Conservation (phyloP, 2,329 filamentous ascomycete species). For the Trichoderma sp. region DNA sequence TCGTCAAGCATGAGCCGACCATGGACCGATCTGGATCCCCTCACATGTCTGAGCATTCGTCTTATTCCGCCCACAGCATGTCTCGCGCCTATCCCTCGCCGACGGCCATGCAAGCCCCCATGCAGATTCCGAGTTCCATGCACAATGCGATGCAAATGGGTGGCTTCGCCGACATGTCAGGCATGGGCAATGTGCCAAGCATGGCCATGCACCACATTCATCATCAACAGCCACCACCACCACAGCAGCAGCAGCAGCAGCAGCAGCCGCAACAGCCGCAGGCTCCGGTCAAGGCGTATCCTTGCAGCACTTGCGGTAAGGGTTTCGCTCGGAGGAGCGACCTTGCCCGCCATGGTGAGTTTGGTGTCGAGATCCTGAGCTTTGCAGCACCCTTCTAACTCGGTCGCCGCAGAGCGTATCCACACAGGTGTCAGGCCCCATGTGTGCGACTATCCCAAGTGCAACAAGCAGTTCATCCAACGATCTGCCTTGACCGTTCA, state of each 20-base stretch:
- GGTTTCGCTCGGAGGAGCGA: slow-evolving; percentile 93
- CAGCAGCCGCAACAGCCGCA: slow-evolving; percentile 30
- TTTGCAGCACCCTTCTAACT: background rate
- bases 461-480: slow-evolving; percentile 97
- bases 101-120: slow-evolving; percentile 53
- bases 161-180: slow-evolving; percentile 43
- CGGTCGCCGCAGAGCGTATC: slow-evolving; percentile 76
- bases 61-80: slow-evolving; percentile 56
- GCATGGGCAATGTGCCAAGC: slow-evolving; percentile 43
- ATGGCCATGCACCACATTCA: slow-evolving; percentile 46
- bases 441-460: slow-evolving; percentile 84
- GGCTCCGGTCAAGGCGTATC: slow-evolving; percentile 68
- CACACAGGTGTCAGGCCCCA: slow-evolving; percentile 90
- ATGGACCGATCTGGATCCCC: slow-evolving; percentile 61
- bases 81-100: slow-evolving; percentile 57
- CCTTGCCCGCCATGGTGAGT: slow-evolving; percentile 82
- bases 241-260: slow-evolving; percentile 36
- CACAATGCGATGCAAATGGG: slow-evolving; percentile 46
- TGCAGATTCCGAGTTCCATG: slow-evolving; percentile 51
- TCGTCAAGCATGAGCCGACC: slow-evolving; percentile 43
- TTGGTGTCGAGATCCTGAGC: background rate
- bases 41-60: slow-evolving; percentile 62
- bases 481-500: slow-evolving; percentile 94
- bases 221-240: slow-evolving; percentile 32
- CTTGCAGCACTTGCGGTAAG: slow-evolving; percentile 87